Evolutionary conservation across 768 basidiomycete species (phyloP), one percentile per base, ranked within the genome.

Genomic region (Kwoniella europaea): DNA sequence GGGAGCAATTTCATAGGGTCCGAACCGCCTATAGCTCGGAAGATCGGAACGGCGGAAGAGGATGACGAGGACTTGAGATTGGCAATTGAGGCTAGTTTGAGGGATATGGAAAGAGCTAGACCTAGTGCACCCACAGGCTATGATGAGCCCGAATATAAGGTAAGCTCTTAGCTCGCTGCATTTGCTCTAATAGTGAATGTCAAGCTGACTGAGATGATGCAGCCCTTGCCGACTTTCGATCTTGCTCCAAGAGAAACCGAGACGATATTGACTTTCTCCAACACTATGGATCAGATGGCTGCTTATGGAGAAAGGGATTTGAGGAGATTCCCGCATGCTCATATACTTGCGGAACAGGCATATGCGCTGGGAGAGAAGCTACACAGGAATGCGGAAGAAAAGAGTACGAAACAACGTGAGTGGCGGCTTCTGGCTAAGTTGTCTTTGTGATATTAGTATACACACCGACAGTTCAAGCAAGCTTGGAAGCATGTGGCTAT

Each of bases 1-100:
- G 77, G 77, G 27, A 86, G 81, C 63, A 82, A 84, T 87, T 88
- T 68, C 86, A 88, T 90, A 4, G 90, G 92, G 0, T 82, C 89
- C 22, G 84, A 91, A 69, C 89, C 77, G 85, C 86, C 57, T 84
- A 81, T 66, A 87, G 86, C 63, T 88, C 64, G 71, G 53, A 53
- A 64, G 64, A 16, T 87, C 27, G 56, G 20, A 16, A 85, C 82
- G 3, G 89, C 86, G 12, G 91, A 93, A 12, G 95, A 96, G 42
- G 92, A 96, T 3, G 96, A 99, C 82, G 91, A 92, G 12, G 94
- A 98, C 68, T 86, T 99, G 20, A 88, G 87, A 69, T 92, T 96
- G 20, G 97, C 97, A 0, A 99, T 99, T 62, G 94, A 98, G 80
- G 97, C 97, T 0, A 93, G 92, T 80, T 83, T 99, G 71, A 87